Evolutionary conservation across 148 eudicot species (phyloP), one percentile per base, ranked within the genome.

Genomic region (Amaranthus palmeri): DNA sequence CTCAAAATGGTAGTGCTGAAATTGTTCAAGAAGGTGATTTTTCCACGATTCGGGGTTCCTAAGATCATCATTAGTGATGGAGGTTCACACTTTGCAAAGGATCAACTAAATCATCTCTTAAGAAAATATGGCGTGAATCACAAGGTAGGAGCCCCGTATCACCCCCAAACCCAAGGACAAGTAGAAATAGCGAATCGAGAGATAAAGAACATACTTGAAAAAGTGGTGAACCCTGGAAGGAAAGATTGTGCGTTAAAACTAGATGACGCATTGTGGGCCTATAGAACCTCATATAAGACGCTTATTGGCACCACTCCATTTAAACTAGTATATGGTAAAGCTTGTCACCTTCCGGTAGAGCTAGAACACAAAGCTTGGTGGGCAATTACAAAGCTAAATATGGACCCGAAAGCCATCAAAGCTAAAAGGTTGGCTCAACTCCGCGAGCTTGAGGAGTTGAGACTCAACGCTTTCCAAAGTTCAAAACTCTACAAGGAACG

Each of bases 61-160:
- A 17, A 65, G 3, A 63, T 43, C 4, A 4, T 68, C 0, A 73
- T 73, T 9, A 73, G 81, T 68, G 77, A 78, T 69, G 53, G 67
- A 3, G 70, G 73, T n/a, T n/a, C 56, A 5, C 74, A 78, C 11
- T 78, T 78, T 18, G 8, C 4, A 42, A 61, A 63, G 4, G 14
- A 9, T 0, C n/a, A 46, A 1, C 65, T 71, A 13, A 48, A 40
- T 8, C 5, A 42, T 0, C 17, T 72, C 3, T 11, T 77, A 14
- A 44, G 36, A 4, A 73, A 73, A 17, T 68, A 74, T 63, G 65
- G 70, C 4, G 70, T 73, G 2, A 5, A 41, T 36, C 80, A 77
- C 14, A 48, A 12, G 11, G 7, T 36, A 0, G 11, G 50, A 0
- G 13, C 13, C 3, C 6, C 76, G 6, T 77, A 65, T 12, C 67